A percentile compares a stretch with the other conserved stretches of the same genome.
Conservation (phyloP, 2,329 filamentous ascomycete species). For the Parafenestella ontariensis region DNA sequence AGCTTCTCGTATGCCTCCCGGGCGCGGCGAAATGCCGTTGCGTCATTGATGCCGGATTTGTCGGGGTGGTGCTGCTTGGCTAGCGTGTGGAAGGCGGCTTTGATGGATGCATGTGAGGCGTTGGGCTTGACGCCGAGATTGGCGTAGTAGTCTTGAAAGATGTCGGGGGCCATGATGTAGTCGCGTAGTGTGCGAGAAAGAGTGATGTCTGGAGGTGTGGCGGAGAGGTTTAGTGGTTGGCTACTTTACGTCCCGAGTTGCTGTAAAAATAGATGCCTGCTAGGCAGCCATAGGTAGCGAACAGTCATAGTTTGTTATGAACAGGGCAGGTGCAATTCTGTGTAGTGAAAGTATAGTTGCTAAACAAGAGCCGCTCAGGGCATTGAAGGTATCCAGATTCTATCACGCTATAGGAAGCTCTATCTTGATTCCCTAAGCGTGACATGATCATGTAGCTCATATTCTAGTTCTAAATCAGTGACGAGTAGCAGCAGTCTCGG, state of each 20-base stretch:
- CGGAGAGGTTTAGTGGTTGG: not conserved
- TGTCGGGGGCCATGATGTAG: slow-evolving; percentile 12
- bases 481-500: not conserved
- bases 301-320: not conserved
- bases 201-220: not conserved
- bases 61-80: slow-evolving; percentile 96
- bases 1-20: slow-evolving; percentile 25
- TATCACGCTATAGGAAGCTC: not conserved
- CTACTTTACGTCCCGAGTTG: not conserved
- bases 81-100: slow-evolving; percentile 93
- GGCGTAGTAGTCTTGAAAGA: slow-evolving; percentile 77
- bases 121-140: slow-evolving; percentile 79
- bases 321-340: not conserved
- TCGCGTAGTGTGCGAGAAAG: not conserved
- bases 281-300: not conserved
- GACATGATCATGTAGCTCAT: no score
- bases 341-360: not conserved
- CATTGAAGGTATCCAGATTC: no score
- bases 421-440: not conserved
- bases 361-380: not conserved
- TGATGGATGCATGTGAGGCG: slow-evolving; percentile 83
- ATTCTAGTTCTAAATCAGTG: not conserved
- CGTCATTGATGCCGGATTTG: slow-evolving; percentile 72
- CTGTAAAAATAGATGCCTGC: not conserved
- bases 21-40: slow-evolving; percentile 12